phyloP scores from a whole-genome alignment of 139 green algal genomes.

The Pseudopediastrum boryanum region DNA sequence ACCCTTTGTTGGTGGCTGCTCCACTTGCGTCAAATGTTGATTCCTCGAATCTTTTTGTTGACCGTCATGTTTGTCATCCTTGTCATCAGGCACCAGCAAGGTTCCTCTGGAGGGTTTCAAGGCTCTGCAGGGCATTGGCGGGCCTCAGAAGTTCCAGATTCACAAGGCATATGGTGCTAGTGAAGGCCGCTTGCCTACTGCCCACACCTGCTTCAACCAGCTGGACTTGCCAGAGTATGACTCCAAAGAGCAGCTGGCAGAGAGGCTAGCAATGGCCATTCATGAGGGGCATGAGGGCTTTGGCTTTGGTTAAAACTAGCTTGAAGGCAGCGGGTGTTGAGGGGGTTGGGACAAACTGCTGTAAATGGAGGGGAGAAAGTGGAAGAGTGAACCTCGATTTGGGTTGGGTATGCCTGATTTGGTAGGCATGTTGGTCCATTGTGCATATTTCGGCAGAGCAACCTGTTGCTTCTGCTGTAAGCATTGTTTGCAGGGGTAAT shows the following conservation, averaged over 20 bases:
- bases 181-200: slow-evolving; percentile 66
- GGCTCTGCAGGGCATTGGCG: slow-evolving; percentile 90
- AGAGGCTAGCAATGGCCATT: slow-evolving; percentile 90
- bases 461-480: too few species aligned
- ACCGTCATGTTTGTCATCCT: too few species aligned
- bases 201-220: slow-evolving; percentile 92
- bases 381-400: too few species aligned
- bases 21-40: too few species aligned
- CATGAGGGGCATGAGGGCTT: slow-evolving; percentile 90
- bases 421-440: too few species aligned
- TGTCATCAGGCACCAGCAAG: slow-evolving; percentile 83
- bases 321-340: neutral
- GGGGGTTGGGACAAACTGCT: neutral
- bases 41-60: too few species aligned
- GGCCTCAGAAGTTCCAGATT: slow-evolving; percentile 92
- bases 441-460: too few species aligned
- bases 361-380: too few species aligned
- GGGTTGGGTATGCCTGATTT: too few species aligned
- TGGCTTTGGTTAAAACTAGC: slow-evolving; percentile 82
- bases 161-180: slow-evolving; percentile 55
- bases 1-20: too few species aligned
- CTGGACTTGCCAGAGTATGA: slow-evolving; percentile 84
- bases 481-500: too few species aligned
- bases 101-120: slow-evolving; percentile 96
- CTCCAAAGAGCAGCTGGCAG: slow-evolving; percentile 89